phyloP scores from a whole-genome alignment of 495 filamentous ascomycete genomes.

The Annulohypoxylon nitens region DNA sequence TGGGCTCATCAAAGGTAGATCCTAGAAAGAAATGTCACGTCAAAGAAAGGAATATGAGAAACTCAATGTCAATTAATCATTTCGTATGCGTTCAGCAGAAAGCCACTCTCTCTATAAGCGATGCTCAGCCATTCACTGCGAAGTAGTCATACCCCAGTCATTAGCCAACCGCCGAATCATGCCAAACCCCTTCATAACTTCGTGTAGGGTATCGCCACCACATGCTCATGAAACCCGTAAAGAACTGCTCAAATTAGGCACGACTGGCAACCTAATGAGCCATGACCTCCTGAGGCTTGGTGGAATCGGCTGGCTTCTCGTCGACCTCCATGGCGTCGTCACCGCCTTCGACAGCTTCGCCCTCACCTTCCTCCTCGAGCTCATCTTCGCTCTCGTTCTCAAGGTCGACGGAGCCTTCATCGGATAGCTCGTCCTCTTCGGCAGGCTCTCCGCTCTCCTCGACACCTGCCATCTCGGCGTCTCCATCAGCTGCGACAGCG shows the following conservation, averaged over 20 bases:
- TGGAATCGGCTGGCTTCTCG: conserved; percentile 53
- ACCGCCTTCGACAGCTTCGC: conserved; percentile 72
- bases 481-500: conserved; percentile 67
- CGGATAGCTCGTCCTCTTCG: conserved; percentile 81
- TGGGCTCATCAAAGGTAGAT: not conserved
- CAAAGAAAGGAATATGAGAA: not conserved
- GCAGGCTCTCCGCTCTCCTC: conserved; percentile 65
- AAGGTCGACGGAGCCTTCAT: conserved; percentile 95
- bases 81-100: conserved; percentile 16
- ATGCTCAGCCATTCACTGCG: conserved; percentile 9
- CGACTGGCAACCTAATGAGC: conserved; percentile 26
- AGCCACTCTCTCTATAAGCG: conserved; percentile 20
- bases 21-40: not conserved
- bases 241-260: not conserved
- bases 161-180: conserved; percentile 37
- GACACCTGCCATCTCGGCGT: conserved; percentile 86
- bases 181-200: conserved; percentile 43
- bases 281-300: conserved; percentile 41
- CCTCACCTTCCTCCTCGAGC: conserved; percentile 86
- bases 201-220: conserved; percentile 23
- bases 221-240: conserved; percentile 3
- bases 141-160: conserved; percentile 28
- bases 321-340: conserved; percentile 91
- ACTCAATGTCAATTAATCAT: not conserved
- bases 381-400: conserved; percentile 88